These are phyloP conservation scores for Pseudocercospora musae DNA, from an alignment of 2,329 filamentous ascomycete species.

Conservation along the genomic window DNA sequence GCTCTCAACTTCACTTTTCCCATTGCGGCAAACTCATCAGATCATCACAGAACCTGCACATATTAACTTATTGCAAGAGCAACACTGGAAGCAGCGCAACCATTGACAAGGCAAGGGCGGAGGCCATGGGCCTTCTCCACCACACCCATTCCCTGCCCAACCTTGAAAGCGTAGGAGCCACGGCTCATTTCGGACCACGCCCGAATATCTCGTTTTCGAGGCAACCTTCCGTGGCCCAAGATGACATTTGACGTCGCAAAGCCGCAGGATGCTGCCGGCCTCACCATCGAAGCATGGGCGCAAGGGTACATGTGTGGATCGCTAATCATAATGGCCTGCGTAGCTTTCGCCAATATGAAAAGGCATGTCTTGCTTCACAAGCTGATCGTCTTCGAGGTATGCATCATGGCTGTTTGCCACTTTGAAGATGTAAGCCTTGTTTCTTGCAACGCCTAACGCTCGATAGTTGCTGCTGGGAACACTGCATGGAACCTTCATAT, in stretches of 20 bases:
- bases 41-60: background rate
- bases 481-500: constrained; percentile 58
- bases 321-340: constrained; percentile 48
- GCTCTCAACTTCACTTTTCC: background rate
- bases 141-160: background rate
- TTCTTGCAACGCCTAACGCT: constrained; percentile 41
- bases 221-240: background rate
- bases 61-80: too few relatives aligned
- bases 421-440: constrained; percentile 18
- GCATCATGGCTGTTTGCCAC: constrained; percentile 3
- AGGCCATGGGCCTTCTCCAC: background rate
- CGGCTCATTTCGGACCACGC: too few relatives aligned
- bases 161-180: background rate
- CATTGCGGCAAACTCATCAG: background rate
- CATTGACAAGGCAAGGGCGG: background rate
- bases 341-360: constrained; percentile 50
- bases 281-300: constrained; percentile 34
- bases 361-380: constrained; percentile 48
- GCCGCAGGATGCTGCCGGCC: constrained; percentile 23
- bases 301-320: constrained; percentile 37
- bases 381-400: constrained; percentile 49
- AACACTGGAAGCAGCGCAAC: background rate
- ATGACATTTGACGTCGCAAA: constrained; percentile 30
- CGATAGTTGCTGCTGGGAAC: constrained; percentile 37
- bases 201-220: background rate